Base-by-base conservation (phyloP, 1,139 yeast species). In the Candida sojae region DNA sequence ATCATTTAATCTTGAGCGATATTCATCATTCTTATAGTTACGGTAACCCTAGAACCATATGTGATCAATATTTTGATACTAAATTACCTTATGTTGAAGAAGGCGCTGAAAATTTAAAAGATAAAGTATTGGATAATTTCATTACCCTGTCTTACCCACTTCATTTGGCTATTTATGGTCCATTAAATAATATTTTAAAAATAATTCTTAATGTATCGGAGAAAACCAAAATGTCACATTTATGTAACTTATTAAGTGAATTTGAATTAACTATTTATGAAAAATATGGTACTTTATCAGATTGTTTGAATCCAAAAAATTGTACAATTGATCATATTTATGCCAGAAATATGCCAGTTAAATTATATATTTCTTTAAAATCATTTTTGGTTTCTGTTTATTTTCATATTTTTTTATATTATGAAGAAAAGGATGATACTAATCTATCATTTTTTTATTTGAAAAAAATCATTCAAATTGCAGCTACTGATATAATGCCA, bases 331-430 rank as follows among this genome's bases (percentile, higher is more conserved):
- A 55, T 26, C 59, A 54, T 38, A 48, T 58, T 8, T 55, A 62
- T 39, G 56, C 52, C 12, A 58, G 65, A 47, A 67, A 63, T 25
- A 58, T 60, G 45, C 61, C 52, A 11, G 56, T 65, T 12, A 74
- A 69, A 51, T 54, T 61, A 39, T 66, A 62, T 44, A 48, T 77
- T 25, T 58, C 70, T 1, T 53, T 68, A 21, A 64, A 63, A 48
- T 53, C 68, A 2, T 71, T 77, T 49, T 60, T 67, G 45, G 55
- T 69, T 17, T 61, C 75, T 11, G 52, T 76, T 3, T 66, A 68
- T 48, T 74, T 68, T 52, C 73, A 74, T 53, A 60, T 78, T n/a
- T 67, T 67, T 53, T 57, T 72, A 17, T 68, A 75, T 51, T 76
- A 72, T 50, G 82, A 78, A 49, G 50, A 53, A 12, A 62, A 57